Base-by-base conservation (phyloP, 306 rosid species). In the Canavalia ensiformis region DNA sequence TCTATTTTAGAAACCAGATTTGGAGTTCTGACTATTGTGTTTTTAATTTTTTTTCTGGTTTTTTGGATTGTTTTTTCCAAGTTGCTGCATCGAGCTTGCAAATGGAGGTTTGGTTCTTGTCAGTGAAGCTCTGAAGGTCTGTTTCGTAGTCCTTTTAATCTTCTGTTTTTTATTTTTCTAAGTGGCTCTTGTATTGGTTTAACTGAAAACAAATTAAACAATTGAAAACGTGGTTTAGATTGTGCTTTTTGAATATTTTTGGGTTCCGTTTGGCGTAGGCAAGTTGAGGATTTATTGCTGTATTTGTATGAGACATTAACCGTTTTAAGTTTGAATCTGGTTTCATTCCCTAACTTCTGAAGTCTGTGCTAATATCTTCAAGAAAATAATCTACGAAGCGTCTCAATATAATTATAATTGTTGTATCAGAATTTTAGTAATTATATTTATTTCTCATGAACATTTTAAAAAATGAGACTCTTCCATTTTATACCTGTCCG, bases 31-130 rank as follows among this genome's bases (percentile, higher is more conserved):
- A 75, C 83, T 73, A 34, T 68, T 74, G 31, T 57, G 33, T 7
- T 62, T 41, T 18, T 2, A 30, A 12, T 12, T 25, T 7, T 47
- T 84, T 59, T 57, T 67, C 0, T 52, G 5, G 0, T 29, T 34
- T 11, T 39, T 9, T 68, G 28, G 66, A 54, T 72, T 84, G 12
- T 18, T 70, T 46, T 64, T 49, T 67, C 62, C 41, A 83, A 75
- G 88, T 67, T 70, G 82, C 82, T 82, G 76, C 72, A 76, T 90
- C 88, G 86, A 84, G 86, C 79, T 90, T 55, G 84, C 1, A 58
- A 78, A 74, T 87, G 89, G 83, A 58, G 89, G 66, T 71, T 51
- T 73, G 84, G 58, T 74, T 70, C 68, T 78, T 72, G 1, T 79
- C 72, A 7, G 85, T 62, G 80, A 73, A 84, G 68, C 83, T 63